Conservation (phyloP, 441 rosid species). For the Euphorbia corollata region DNA sequence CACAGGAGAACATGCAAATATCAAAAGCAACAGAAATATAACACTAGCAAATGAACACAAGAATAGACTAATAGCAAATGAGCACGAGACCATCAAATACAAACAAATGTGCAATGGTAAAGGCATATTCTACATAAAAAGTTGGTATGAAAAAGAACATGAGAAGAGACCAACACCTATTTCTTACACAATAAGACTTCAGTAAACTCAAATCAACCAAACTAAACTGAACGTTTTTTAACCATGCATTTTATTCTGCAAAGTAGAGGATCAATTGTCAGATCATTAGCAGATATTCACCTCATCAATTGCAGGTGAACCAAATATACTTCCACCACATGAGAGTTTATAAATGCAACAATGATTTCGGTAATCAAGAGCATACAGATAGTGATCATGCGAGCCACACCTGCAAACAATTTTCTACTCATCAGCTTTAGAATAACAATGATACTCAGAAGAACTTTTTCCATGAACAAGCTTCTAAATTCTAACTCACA, state of each 20-base stretch:
- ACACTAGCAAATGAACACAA: background rate
- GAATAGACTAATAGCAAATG: background rate
- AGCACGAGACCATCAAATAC: background rate
- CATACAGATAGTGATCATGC: constrained; percentile 78
- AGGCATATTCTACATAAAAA: background rate
- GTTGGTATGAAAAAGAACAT: background rate
- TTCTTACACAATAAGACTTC: background rate
- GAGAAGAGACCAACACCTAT: background rate
- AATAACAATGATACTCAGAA: constrained; percentile 2
- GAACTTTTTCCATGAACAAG: background rate
- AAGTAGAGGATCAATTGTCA: constrained; percentile 8
- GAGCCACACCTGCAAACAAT: constrained; percentile 81
- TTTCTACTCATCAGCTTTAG: constrained; percentile 9
- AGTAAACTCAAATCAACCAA: background rate
- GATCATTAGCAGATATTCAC: constrained; percentile 30
- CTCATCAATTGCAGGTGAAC: constrained; percentile 87
- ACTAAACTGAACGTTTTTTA: background rate
- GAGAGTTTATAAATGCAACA: constrained; percentile 59
- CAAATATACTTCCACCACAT: constrained; percentile 87
- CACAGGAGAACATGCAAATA: background rate
- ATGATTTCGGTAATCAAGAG: constrained; percentile 65
- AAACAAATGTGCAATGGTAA: background rate
- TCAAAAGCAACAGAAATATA: background rate
- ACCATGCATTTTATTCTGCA: constrained; percentile 9
- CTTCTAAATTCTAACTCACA: background rate